phyloP scores from a whole-genome alignment of 345 rosid species.

The Sonneratia alba region DNA sequence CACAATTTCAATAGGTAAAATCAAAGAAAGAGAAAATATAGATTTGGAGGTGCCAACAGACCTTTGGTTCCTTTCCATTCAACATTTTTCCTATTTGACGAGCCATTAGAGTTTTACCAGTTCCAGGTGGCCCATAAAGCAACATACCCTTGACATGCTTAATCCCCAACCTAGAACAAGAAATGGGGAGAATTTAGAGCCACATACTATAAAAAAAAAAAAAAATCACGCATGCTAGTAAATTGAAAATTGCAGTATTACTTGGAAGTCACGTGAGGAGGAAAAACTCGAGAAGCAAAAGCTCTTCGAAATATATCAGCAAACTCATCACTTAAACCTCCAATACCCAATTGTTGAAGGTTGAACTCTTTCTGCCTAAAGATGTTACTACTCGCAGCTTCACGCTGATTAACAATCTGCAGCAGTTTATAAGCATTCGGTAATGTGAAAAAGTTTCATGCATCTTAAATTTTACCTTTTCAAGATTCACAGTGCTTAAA shows the following conservation, averaged over 20 bases:
- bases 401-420: conserved; percentile 93
- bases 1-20: background rate
- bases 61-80: conserved; percentile 99
- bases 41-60: conserved; percentile 11
- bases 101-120: conserved; percentile 98
- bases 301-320: conserved; percentile 98
- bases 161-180: conserved; percentile 77
- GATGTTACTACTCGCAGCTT: conserved; percentile 91
- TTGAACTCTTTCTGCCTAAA: conserved; percentile 94
- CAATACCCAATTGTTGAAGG: conserved; percentile 90
- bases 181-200: conserved; percentile 4
- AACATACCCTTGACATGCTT: conserved; percentile 98
- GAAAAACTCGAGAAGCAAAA: conserved; percentile 98
- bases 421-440: conserved; percentile 4
- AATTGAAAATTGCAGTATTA: conserved; percentile 15
- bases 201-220: background rate
- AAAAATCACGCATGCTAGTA: background rate
- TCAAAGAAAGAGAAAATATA: background rate
- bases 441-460: background rate
- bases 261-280: conserved; percentile 92
- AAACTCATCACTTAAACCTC: conserved; percentile 98
- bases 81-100: conserved; percentile 99
- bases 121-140: conserved; percentile 97
- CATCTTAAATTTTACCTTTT: background rate
- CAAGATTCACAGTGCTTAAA: background rate